phyloP scores from a whole-genome alignment of 345 rosid species.

The Euphorbia lathyris region DNA sequence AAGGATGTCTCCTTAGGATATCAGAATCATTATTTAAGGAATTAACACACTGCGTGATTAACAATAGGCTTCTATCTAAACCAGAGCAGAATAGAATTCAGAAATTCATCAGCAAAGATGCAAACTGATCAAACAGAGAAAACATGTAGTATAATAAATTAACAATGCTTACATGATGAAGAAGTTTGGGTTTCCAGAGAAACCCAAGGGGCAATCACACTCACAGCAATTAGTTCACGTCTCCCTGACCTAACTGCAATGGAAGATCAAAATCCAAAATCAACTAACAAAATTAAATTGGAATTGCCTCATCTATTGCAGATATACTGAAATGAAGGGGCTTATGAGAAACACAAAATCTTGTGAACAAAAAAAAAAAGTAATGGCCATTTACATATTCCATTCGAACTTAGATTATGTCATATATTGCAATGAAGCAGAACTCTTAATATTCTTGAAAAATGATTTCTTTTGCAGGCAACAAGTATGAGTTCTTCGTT shows the following conservation, averaged over 20 bases:
- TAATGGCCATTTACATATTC: not conserved
- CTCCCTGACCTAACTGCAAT: conserved; percentile 56
- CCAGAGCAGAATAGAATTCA: conserved; percentile 9
- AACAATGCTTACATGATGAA: conserved; percentile 52
- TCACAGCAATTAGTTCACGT: conserved; percentile 57
- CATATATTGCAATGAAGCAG: not conserved
- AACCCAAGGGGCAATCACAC: conserved; percentile 59
- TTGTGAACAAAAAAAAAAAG: not conserved
- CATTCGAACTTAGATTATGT: not conserved
- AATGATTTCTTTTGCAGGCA: not conserved
- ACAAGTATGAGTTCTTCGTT: not conserved
- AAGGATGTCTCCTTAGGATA: conserved; percentile 73
- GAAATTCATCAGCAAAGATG: conserved; percentile 4
- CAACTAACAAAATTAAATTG: not conserved
- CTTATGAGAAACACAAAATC: not conserved
- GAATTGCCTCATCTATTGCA: not conserved
- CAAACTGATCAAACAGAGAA: not conserved
- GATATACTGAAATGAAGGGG: not conserved
- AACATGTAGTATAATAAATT: not conserved
- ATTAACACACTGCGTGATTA: conserved; percentile 14
- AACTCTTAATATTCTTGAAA: not conserved
- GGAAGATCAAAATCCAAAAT: not conserved
- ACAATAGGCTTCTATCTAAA: conserved; percentile 21
- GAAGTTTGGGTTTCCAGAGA: conserved; percentile 49
- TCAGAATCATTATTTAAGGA: conserved; percentile 33